Evolutionary conservation across 768 basidiomycete genomes (phyloP).

Genomic region (Botryobasidium botryosum): DNA sequence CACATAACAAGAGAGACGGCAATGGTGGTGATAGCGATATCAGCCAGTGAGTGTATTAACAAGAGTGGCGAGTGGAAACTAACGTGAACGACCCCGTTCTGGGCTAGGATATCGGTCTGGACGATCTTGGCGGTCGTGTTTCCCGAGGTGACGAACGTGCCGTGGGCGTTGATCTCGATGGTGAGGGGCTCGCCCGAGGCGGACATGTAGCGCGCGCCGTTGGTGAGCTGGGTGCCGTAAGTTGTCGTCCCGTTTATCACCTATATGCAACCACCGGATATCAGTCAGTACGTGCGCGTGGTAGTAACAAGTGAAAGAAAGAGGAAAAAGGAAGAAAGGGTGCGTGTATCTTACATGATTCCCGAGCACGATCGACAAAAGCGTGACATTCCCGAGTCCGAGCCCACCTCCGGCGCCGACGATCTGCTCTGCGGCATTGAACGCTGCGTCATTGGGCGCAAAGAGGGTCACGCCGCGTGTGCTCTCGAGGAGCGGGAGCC

Average conservation of each 20-base stretch:
- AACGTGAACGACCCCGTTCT: slow-evolving; percentile 54
- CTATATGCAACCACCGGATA: slow-evolving; percentile 17
- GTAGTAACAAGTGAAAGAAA: background rate
- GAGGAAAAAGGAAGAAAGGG: too few species aligned
- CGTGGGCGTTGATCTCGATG: slow-evolving; percentile 38
- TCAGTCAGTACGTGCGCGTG: background rate
- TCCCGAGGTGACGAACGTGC: slow-evolving; percentile 35
- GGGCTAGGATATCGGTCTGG: slow-evolving; percentile 38
- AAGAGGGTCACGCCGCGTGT: slow-evolving; percentile 48
- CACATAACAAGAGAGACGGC: too few species aligned
- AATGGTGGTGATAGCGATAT: too few species aligned
- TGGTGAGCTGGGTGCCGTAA: slow-evolving; percentile 37
- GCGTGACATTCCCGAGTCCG: too few species aligned
- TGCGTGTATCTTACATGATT: too few species aligned
- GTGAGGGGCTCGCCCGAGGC: slow-evolving; percentile 39
- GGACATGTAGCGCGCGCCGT: slow-evolving; percentile 25
- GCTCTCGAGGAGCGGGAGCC: slow-evolving; percentile 22
- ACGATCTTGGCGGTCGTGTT: slow-evolving; percentile 36
- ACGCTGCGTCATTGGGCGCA: slow-evolving; percentile 38
- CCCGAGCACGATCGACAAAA: too few species aligned
- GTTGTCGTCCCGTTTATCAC: slow-evolving; percentile 49
- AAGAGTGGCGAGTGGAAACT: too few species aligned
- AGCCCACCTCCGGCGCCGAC: too few species aligned
- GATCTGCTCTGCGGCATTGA: slow-evolving; percentile 25
- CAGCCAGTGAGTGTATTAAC: too few species aligned